Percentiles rank a stretch among this genome's conserved stretches.
phyloP scores from a whole-genome alignment of 257 asterid genomes.

The Thymus quinquecostatus region DNA sequence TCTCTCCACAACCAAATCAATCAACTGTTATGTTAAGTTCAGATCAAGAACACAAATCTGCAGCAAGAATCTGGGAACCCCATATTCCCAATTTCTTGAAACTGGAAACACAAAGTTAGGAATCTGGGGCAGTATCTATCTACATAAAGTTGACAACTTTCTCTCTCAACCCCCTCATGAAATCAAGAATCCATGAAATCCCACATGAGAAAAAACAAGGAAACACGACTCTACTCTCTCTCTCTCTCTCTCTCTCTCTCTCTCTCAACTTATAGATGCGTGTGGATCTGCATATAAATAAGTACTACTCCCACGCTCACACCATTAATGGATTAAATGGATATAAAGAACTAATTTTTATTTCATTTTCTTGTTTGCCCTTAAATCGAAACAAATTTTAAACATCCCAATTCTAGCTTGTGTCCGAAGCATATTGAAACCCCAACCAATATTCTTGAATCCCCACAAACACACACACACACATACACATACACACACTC shows the following conservation, averaged over 20 bases:
- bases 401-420: constrained; percentile 35
- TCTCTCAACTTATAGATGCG: neutral
- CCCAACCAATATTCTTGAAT: constrained; percentile 40
- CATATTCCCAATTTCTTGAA: constrained; percentile 8
- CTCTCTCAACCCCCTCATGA: constrained; percentile 26
- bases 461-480: constrained; percentile 35
- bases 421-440: constrained; percentile 54
- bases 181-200: constrained; percentile 27
- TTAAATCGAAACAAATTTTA: constrained; percentile 12
- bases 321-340: neutral
- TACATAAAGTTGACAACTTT: constrained; percentile 27
- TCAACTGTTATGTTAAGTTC: neutral
- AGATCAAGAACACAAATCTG: constrained; percentile 1
- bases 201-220: neutral
- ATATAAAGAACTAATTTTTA: neutral
- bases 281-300: constrained; percentile 24
- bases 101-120: neutral
- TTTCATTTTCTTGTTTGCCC: neutral
- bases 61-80: constrained; percentile 11
- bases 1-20: constrained; percentile 11
- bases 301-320: constrained; percentile 26
- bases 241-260: too few relatives aligned
- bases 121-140: neutral
- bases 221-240: neutral
- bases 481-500: neutral